phyloP scores from a whole-genome alignment of 257 asterid species.

The Plantago ovata region DNA sequence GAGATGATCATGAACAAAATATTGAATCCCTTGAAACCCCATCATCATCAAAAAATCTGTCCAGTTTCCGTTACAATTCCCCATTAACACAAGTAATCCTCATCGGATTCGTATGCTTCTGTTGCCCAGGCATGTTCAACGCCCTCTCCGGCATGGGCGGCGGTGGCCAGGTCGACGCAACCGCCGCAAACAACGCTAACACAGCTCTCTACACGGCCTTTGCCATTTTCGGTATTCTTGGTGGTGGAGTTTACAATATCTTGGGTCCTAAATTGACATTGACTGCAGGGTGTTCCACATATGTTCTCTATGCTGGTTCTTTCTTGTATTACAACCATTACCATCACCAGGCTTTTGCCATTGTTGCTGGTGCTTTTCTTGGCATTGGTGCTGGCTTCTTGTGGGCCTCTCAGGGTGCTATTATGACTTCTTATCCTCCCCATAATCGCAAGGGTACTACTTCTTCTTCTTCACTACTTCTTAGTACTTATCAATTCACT shows the following conservation, averaged over 20 bases:
- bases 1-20: conserved; percentile 9
- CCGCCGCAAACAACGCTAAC: conserved; percentile 91
- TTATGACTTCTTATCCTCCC: conserved; percentile 94
- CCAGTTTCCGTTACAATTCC: conserved; percentile 64
- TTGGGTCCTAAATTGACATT: conserved; percentile 72
- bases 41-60: conserved; percentile 15
- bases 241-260: conserved; percentile 91
- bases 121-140: conserved; percentile 97
- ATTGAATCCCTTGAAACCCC: conserved; percentile 17
- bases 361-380: conserved; percentile 78
- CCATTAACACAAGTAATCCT: conserved; percentile 64
- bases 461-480: conserved; percentile 23
- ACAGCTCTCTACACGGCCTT: conserved; percentile 96
- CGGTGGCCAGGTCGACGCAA: conserved; percentile 82
- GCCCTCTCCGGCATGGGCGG: conserved; percentile 99
- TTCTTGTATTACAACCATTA: conserved; percentile 82
- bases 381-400: conserved; percentile 92
- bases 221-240: conserved; percentile 77
- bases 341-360: conserved; percentile 69
- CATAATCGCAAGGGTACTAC: conserved; percentile 76
- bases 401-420: conserved; percentile 94
- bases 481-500: no score
- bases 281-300: conserved; percentile 74
- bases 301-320: conserved; percentile 73
- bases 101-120: conserved; percentile 86